Evolutionary conservation across 768 basidiomycete species (phyloP), one percentile per base, ranked within the genome.

Genomic region (Sutorius australiensis): DNA sequence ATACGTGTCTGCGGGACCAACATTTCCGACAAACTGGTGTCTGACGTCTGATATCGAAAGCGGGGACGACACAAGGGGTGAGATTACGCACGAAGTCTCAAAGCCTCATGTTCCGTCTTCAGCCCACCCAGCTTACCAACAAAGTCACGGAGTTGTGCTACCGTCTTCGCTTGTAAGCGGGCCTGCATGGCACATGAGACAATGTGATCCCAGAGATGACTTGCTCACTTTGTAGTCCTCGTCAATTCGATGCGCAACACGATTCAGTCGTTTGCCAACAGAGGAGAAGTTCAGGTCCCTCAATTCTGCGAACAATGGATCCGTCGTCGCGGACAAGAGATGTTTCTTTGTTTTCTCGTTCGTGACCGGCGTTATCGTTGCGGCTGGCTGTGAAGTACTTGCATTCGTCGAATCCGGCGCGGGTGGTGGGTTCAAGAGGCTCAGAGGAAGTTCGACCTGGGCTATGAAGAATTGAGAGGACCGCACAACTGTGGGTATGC

Each of bases 61-160:
- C 44, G 48, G 51, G 24, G 7, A 8, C 28, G 52, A 52, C 24
- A 33, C 46, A 40, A 30, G 11, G 42, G 16, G 34, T 37, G 24
- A 27, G 44, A 53, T 36, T 27, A 53, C 92, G 68, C 66, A 98
- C 95, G 95, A 46, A 98, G 76, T 57, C 89, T 77, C 55, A 98
- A 69, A 42, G 90, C 82, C 66, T 94, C 89, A 60, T 97, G 93
- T 64, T 99, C 95, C 16, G 81, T 82, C 72, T 98, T 92, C 57
- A 98, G 73, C 2, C 93, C 92, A 19, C 94, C 92, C 2, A 99
- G 77, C 65, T 91, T 94, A 12, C 95, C 94, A 17, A 99, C 97
- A 71, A 99, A 98, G 65, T 94, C 92, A 52, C 87, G 82, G 61
- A 99, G 75, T 70, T 99, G 92, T 11, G 88, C 83, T 16, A 95